Base-by-base conservation (phyloP, 2,329 filamentous ascomycete genomes). In the Colletotrichum viniferum region DNA sequence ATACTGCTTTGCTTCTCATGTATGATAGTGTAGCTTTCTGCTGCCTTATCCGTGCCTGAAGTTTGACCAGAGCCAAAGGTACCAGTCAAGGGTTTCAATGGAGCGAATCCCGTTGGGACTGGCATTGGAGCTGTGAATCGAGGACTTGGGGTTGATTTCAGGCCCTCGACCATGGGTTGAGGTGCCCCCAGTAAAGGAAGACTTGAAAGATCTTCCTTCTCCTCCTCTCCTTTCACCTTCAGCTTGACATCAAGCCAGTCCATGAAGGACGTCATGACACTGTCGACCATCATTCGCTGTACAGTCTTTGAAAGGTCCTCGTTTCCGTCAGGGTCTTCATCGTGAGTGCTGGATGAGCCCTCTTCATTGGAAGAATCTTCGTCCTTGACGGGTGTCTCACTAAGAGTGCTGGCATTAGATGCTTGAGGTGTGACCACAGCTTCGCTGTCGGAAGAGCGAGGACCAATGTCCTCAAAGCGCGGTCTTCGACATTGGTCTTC, bases 241-340 rank as follows among this genome's bases (percentile, higher is more conserved):
- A 74, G 52, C 30, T 63, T 73, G 13, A 62, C 43, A 26, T 76
- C 71, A 14, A 76, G 60, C 74, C 74, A 76, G 55, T 38, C 21
- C 62, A 74, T 70, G 55, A 76, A 76, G 1, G 71, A 43, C 1
- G 65, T 71, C 74, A 76, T 76, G 38, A 66, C 30, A 13, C 36
- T 74, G 52, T 76, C 71, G 2, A 76, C 62, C 30, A 76, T 76
- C 30, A 67, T 32, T 10, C n/a, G n/a, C 16, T 74, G 73, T 2
- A 36, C 8, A 5, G 8, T 34, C 32, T 43, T 72, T 0, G 69
- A 58, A 7, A 12, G 55, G 0, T 63, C 62, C 5, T 72, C 43
- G 5, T 5, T n/a, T 12, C 34, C 38, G 3, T 48, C 36, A 3
- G 0, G 4, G 12, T 7, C 18, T 26, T 56, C 73, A 36, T 74